Conservation (phyloP, 148 eudicot genomes). For the Dianthus caryophyllus region DNA sequence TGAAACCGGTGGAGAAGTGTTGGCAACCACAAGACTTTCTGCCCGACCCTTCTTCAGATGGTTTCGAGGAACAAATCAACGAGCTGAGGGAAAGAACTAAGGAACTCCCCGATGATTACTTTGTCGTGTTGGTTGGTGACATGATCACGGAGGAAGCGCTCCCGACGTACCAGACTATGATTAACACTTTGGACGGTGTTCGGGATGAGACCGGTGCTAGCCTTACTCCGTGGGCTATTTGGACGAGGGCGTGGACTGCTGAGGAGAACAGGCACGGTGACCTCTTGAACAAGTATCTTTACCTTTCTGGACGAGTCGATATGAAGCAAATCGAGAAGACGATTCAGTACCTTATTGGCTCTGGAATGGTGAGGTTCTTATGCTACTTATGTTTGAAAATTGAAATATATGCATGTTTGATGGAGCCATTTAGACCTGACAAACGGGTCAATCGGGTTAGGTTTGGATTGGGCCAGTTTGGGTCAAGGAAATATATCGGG, state of each 20-base stretch:
- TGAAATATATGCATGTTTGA: too few species aligned
- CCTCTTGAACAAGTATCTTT: slow-evolving; percentile 48
- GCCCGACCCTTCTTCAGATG: slow-evolving; percentile 37
- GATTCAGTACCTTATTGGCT: slow-evolving; percentile 44
- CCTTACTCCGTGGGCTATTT: slow-evolving; percentile 42
- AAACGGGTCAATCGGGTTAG: too few species aligned
- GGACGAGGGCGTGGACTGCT: slow-evolving; percentile 49
- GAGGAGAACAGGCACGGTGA: slow-evolving; percentile 49
- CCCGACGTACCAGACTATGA: slow-evolving; percentile 45
- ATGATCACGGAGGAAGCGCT: slow-evolving; percentile 56
- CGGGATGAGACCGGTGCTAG: slow-evolving; percentile 50
- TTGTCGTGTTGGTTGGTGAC: slow-evolving; percentile 48
- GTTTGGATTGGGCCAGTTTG: too few species aligned
- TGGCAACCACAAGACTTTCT: slow-evolving; percentile 53
- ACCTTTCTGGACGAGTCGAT: slow-evolving; percentile 47
- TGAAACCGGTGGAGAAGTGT: slow-evolving; percentile 38
- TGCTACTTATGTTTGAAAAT: background rate
- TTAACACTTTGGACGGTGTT: slow-evolving; percentile 46
- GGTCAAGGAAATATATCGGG: too few species aligned
- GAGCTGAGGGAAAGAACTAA: slow-evolving; percentile 37
- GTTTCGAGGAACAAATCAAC: slow-evolving; percentile 38
- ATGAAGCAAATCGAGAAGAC: slow-evolving; percentile 49
- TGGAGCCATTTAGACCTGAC: too few species aligned
- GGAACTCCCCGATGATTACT: slow-evolving; percentile 41
- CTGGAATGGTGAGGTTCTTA: slow-evolving; percentile 40